These are phyloP conservation scores for Leccinum ponderosum DNA, from an alignment of 1,284 basidiomycete genomes.

Conservation along the genomic window DNA sequence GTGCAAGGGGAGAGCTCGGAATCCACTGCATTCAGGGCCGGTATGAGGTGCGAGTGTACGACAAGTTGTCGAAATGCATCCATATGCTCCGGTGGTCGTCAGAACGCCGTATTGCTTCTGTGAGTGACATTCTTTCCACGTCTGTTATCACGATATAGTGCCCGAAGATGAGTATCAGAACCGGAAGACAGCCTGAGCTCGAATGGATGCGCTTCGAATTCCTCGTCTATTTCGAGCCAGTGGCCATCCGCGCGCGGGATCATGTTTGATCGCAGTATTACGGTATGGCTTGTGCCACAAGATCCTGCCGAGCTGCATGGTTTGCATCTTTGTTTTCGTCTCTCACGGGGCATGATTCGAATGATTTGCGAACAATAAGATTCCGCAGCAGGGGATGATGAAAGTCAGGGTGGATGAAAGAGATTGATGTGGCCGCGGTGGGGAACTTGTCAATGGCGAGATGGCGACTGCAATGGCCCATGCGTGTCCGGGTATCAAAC, in stretches of 20 bases:
- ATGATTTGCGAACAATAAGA: background rate
- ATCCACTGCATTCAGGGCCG: background rate
- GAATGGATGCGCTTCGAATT: background rate
- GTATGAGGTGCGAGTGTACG: background rate
- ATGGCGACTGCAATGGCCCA: background rate
- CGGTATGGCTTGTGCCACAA: slow-evolving; percentile 1
- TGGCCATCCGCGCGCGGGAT: background rate
- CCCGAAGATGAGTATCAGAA: background rate
- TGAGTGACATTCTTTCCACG: background rate
- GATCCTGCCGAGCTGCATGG: background rate
- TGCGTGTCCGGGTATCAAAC: slow-evolving; percentile 6
- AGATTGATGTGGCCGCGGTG: slow-evolving; percentile 2
- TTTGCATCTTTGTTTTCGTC: background rate
- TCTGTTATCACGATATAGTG: background rate
- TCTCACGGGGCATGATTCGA: background rate
- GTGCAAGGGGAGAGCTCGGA: background rate
- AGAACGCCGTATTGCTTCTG: background rate
- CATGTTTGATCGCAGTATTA: slow-evolving; percentile 21
- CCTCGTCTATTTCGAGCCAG: background rate
- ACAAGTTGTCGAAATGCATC: background rate
- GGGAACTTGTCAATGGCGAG: background rate
- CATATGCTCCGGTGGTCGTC: background rate
- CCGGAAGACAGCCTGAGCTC: background rate
- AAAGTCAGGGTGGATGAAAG: background rate
- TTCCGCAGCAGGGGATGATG: slow-evolving; percentile 7